Evolutionary conservation across 2,329 filamentous ascomycete species (phyloP).

Genomic region (Colletotrichum chrysophilum): DNA sequence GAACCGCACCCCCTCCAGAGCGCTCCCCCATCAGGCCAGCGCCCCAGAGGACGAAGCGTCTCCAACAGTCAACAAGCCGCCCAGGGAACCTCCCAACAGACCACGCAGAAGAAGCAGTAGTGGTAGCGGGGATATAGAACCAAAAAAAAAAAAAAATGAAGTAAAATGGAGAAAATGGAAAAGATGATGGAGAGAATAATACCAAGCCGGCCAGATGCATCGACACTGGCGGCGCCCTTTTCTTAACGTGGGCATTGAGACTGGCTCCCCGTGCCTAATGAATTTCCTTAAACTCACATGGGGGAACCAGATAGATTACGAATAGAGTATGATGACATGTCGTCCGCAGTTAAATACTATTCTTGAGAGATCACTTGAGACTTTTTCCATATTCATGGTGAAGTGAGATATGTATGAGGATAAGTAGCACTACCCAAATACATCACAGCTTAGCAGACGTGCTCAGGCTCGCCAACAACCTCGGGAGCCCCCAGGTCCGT

Average conservation of each 20-base stretch:
- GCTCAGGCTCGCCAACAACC: conserved; percentile 69
- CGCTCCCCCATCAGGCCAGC: conserved; percentile 6
- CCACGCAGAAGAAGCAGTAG: conserved; percentile 2
- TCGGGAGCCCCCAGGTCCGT: conserved; percentile 76
- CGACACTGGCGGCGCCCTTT: not conserved
- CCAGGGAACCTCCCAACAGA: not conserved
- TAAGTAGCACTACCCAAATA: not conserved
- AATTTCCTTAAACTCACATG: conserved; percentile 6
- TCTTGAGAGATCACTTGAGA: conserved; percentile 7
- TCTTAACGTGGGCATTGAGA: conserved; percentile 13
- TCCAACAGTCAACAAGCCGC: conserved; percentile 7
- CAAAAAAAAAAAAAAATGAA: not conserved
- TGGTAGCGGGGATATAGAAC: not conserved
- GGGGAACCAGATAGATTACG: conserved; percentile 15
- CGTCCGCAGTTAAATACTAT: conserved; percentile 24
- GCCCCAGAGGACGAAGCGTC: conserved; percentile 14
- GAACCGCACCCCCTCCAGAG: conserved; percentile 18
- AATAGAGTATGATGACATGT: conserved; percentile 22
- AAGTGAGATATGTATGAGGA: not conserved
- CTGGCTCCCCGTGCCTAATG: conserved; percentile 19
- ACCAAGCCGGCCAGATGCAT: conserved; percentile 8
- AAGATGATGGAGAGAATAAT: not conserved
- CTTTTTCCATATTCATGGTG: accelerated
- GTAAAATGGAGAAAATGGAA: not conserved
- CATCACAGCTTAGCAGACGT: conserved; percentile 64